Conservation (phyloP, 768 basidiomycete genomes). For the Leccinum subtestaceum region DNA sequence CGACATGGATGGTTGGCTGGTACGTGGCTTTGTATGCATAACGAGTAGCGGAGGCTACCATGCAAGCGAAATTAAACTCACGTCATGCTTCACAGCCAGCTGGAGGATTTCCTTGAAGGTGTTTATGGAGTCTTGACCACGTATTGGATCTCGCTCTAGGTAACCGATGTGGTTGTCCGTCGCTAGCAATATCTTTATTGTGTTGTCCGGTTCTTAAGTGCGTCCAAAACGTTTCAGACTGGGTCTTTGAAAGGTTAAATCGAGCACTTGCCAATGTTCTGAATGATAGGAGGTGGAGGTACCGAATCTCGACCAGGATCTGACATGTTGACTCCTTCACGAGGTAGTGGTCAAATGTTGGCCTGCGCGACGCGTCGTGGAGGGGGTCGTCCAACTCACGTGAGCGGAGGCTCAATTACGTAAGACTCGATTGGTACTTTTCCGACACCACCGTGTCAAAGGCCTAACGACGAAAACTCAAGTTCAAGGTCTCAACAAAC, state of each 20-base stretch:
- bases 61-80: slow-evolving; percentile 37
- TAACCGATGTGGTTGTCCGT: slow-evolving; percentile 98
- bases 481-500: background rate
- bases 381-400: slow-evolving; percentile 11
- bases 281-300: slow-evolving; percentile 36
- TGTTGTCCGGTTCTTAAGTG: slow-evolving; percentile 57
- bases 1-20: background rate
- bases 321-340: slow-evolving; percentile 19
- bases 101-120: slow-evolving; percentile 94
- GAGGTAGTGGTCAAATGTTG: too few relatives aligned
- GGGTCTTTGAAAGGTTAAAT: background rate
- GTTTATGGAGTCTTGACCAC: slow-evolving; percentile 93
- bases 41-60: background rate
- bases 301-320: slow-evolving; percentile 24
- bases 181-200: slow-evolving; percentile 81
- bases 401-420: slow-evolving; percentile 8
- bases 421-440: background rate
- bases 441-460: background rate
- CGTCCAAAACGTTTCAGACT: slow-evolving; percentile 3
- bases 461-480: background rate
- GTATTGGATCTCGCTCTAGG: slow-evolving; percentile 88
- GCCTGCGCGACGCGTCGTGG: slow-evolving; percentile 10
- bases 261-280: slow-evolving; percentile 37
- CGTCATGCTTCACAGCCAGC: slow-evolving; percentile 84
- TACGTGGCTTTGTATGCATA: background rate